phyloP scores from a whole-genome alignment of 164 flowering plant species.

The Buxus sempervirens region DNA sequence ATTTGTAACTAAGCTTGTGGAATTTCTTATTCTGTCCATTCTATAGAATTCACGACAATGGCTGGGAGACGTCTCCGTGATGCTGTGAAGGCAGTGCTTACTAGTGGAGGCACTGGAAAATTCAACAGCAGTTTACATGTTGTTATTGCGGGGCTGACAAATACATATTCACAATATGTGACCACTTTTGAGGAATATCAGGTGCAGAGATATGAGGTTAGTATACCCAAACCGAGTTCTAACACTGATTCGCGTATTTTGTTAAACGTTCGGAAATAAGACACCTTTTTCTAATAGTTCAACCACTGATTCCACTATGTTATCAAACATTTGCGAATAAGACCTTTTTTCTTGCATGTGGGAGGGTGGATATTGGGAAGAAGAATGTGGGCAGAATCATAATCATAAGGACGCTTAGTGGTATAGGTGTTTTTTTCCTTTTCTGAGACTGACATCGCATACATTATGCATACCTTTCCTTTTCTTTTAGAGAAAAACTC shows the following conservation, averaged over 20 bases:
- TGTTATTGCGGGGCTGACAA: constrained; percentile 89
- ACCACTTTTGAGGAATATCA: constrained; percentile 92
- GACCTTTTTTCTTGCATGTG: not conserved
- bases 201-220: constrained; percentile 93
- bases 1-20: not conserved
- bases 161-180: constrained; percentile 91
- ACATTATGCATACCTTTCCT: too few relatives aligned
- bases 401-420: not conserved
- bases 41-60: constrained; percentile 94
- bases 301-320: not conserved
- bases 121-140: constrained; percentile 59
- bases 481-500: too few relatives aligned
- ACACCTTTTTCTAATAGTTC: not conserved
- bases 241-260: too few relatives aligned
- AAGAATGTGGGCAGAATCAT: too few relatives aligned
- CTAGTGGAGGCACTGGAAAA: constrained; percentile 34
- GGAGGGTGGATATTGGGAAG: not conserved
- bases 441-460: too few relatives aligned
- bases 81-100: constrained; percentile 72
- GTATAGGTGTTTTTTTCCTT: too few relatives aligned
- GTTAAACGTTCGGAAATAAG: too few relatives aligned
- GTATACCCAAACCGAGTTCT: constrained; percentile 10
- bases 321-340: not conserved
- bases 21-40: not conserved
- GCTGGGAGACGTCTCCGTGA: constrained; percentile 98